Base-by-base conservation (phyloP, 768 basidiomycete species). In the Lactarius sanguifluus region DNA sequence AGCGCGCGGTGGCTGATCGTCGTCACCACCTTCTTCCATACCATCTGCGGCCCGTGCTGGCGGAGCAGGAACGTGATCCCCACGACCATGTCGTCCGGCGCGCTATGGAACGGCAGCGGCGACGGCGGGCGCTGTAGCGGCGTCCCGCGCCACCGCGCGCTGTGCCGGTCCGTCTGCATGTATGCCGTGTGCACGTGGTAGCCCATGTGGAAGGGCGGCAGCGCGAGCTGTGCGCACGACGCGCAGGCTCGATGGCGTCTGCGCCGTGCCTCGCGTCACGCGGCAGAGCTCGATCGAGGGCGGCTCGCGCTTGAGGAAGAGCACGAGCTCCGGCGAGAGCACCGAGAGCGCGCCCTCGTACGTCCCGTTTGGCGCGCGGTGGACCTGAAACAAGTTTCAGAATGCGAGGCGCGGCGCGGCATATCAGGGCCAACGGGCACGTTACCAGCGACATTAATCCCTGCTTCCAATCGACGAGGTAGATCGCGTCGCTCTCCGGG, bases 11-110 rank as follows among this genome's bases (percentile, higher is more conserved):
- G 66, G 34, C 61, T 63, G 34, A 67, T 47, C 23, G 62, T 67
- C 32, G 41, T 59, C 32, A 67, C 66, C 7, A 59, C 66, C 4
- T 67, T 67, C 34, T 54, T 63, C 66, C 62, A 64, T 18, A 1
- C 4, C 38, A 25, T 5, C 4, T 1, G 52, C 5, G 50, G 57
- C 9, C 40, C 40, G 40, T 25, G 57, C 13, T 52, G 15, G 20
- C 66, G 66, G 30, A 67, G 50, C 32, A 67, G 62, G 34, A 67
- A 67, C n/a, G 66, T 67, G 40, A 67, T 63, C 12, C 62, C 61
- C 23, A 67, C 66, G 18, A 64, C 66, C 61, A 62, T 54, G 25
- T 67, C 66, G 13, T 62, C 66, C 16, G 66, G 61, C 23, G 66
- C 57, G 62, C 66, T 67, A 10, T 59, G 66, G 41, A 67, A 67